Evolutionary conservation across 179 eudicot species (phyloP).

Genomic region (Beta lomatogona): DNA sequence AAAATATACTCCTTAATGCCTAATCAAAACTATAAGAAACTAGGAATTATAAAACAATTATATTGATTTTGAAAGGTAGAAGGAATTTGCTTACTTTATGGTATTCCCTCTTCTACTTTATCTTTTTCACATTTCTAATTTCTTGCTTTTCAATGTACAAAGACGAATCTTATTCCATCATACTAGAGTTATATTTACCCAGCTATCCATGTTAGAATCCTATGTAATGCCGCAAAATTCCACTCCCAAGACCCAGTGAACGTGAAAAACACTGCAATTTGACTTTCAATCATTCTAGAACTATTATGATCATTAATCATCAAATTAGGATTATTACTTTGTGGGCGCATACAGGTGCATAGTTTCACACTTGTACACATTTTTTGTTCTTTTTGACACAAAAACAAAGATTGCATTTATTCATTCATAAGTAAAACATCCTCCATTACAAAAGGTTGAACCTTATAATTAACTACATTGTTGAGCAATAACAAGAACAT

Average conservation of each 20-base stretch:
- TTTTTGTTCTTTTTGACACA: no score
- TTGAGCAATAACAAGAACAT: no score
- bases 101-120: conserved; percentile 4
- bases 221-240: conserved; percentile 20
- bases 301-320: background rate
- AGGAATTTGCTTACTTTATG: conserved; percentile 23
- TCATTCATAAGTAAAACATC: no score
- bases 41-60: no score
- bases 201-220: background rate
- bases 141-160: conserved; percentile 1
- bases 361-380: background rate
- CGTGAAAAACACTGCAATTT: conserved; percentile 10
- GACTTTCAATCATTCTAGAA: conserved; percentile 6
- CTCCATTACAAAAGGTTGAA: no score
- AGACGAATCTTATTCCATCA: conserved; percentile 26
- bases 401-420: no score
- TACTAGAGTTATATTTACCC: background rate
- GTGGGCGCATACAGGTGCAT: background rate
- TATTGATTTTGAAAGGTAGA: background rate
- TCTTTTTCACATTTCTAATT: background rate
- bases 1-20: no score
- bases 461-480: no score
- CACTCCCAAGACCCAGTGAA: conserved; percentile 10
- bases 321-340: background rate
- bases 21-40: background rate